These are phyloP conservation scores for Naganishia friedmannii DNA, from an alignment of 768 basidiomycete species.

Conservation along the genomic window DNA sequence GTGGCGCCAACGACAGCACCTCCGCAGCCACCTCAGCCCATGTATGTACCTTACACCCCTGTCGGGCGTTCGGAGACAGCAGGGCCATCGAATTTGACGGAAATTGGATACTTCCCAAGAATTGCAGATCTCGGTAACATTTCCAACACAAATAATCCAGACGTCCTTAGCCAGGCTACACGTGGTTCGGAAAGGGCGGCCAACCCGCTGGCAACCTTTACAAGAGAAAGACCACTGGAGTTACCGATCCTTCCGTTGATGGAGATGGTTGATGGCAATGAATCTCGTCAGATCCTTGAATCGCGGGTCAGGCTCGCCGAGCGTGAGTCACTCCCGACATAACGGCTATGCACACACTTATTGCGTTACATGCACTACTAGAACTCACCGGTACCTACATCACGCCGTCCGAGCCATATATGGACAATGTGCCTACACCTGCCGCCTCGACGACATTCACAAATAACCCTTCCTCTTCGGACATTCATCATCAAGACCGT, in stretches of 20 bases:
- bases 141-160: background rate
- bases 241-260: background rate
- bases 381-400: slow-evolving; percentile 8
- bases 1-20: background rate
- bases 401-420: background rate
- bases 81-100: background rate
- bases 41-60: background rate
- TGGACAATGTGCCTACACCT: slow-evolving; percentile 11
- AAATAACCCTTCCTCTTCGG: slow-evolving; percentile 9
- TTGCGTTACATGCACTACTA: background rate
- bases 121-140: background rate
- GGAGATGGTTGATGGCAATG: slow-evolving; percentile 26
- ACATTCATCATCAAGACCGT: slow-evolving; percentile 3
- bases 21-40: slow-evolving; percentile 5
- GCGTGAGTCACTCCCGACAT: background rate
- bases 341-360: background rate
- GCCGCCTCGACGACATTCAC: slow-evolving; percentile 12
- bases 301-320: slow-evolving; percentile 17
- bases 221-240: background rate
- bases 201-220: background rate
- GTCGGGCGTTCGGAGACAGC: background rate
- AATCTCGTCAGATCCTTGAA: slow-evolving; percentile 13
- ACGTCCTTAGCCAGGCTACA: background rate
- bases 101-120: background rate
- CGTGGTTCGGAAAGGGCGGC: too few relatives aligned